Percentiles rank a stretch among this genome's conserved stretches.
Evolutionary conservation across 169 alveolate genomes (phyloP).

Genomic region (Miamiensis avidus): DNA sequence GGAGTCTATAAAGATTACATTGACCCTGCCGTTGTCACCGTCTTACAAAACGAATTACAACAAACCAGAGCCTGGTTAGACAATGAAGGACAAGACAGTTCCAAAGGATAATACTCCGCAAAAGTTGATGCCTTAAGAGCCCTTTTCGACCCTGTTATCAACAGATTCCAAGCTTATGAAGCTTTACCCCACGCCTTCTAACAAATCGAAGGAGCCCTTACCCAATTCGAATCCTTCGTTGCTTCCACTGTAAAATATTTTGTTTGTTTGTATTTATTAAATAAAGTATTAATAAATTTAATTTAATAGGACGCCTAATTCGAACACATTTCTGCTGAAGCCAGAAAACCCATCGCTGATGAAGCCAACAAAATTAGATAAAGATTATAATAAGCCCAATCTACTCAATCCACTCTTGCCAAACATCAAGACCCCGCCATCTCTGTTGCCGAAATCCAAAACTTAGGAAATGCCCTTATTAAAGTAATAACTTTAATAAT

Average conservation of each 20-base stretch:
- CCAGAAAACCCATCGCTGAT: slow-evolving; percentile 26
- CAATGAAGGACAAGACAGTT: slow-evolving; percentile 57
- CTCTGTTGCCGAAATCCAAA: slow-evolving; percentile 45
- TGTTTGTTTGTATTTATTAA: neutral
- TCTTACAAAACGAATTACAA: slow-evolving; percentile 40
- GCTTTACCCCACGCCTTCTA: neutral
- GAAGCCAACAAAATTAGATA: slow-evolving; percentile 22
- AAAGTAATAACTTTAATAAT: slow-evolving; percentile 28
- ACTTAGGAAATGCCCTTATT: slow-evolving; percentile 23
- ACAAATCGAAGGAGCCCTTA: neutral
- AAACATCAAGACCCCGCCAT: slow-evolving; percentile 32
- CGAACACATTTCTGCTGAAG: slow-evolving; percentile 37
- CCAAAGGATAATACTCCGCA: slow-evolving; percentile 24
- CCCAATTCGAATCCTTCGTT: neutral
- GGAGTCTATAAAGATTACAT: slow-evolving; percentile 40
- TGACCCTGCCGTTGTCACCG: slow-evolving; percentile 23
- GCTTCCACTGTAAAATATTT: neutral
- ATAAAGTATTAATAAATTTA: neutral
- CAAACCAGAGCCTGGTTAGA: slow-evolving; percentile 59
- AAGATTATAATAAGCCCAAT: neutral
- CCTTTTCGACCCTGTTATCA: slow-evolving; percentile 6
- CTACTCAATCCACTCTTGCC: neutral
- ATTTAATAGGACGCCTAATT: slow-evolving; percentile 20
- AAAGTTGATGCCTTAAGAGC: slow-evolving; percentile 32
- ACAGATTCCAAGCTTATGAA: neutral